These are phyloP conservation scores for Taphrina sp. DNA, from an alignment of 1,139 yeast species.

Conservation along the genomic window DNA sequence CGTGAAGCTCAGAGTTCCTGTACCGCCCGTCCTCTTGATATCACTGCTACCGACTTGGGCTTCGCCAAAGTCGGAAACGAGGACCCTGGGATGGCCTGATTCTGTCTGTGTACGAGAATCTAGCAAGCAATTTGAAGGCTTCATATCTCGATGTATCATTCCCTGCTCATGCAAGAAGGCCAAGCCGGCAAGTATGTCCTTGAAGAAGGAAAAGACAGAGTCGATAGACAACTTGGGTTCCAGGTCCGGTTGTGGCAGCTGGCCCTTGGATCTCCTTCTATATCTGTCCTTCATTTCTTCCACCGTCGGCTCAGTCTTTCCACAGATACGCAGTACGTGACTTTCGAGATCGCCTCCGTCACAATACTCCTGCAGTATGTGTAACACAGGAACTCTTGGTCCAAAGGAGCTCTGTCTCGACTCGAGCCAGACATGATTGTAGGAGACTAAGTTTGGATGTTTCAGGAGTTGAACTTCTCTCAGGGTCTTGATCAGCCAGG, in stretches of 20 bases:
- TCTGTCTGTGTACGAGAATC: slow-evolving; percentile 40
- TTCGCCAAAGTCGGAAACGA: slow-evolving; percentile 89
- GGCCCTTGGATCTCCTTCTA: slow-evolving; percentile 32
- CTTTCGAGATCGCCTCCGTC: slow-evolving; percentile 84
- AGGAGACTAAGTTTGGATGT: slow-evolving; percentile 68
- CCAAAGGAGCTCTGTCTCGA: slow-evolving; percentile 61
- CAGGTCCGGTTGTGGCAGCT: background rate
- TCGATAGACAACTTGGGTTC: slow-evolving; percentile 38
- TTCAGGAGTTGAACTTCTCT: slow-evolving; percentile 69
- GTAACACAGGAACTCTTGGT: slow-evolving; percentile 74
- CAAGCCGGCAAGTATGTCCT: slow-evolving; percentile 68
- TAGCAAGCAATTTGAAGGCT: slow-evolving; percentile 76
- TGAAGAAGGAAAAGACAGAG: slow-evolving; percentile 64
- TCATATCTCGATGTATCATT: slow-evolving; percentile 79
- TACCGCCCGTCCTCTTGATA: slow-evolving; percentile 14
- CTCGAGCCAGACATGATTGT: slow-evolving; percentile 92
- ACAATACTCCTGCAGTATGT: slow-evolving; percentile 79
- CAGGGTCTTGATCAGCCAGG: slow-evolving; percentile 65
- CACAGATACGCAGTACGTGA: slow-evolving; percentile 46
- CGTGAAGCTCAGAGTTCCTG: slow-evolving; percentile 40
- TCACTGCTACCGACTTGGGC: slow-evolving; percentile 55
- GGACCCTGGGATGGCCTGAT: slow-evolving; percentile 57
- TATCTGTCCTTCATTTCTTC: slow-evolving; percentile 35
- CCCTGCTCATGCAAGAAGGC: slow-evolving; percentile 69
- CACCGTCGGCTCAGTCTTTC: slow-evolving; percentile 33